Evolutionary conservation across 148 eudicot genomes (phyloP).

Genomic region (Rhododendron simsii): DNA sequence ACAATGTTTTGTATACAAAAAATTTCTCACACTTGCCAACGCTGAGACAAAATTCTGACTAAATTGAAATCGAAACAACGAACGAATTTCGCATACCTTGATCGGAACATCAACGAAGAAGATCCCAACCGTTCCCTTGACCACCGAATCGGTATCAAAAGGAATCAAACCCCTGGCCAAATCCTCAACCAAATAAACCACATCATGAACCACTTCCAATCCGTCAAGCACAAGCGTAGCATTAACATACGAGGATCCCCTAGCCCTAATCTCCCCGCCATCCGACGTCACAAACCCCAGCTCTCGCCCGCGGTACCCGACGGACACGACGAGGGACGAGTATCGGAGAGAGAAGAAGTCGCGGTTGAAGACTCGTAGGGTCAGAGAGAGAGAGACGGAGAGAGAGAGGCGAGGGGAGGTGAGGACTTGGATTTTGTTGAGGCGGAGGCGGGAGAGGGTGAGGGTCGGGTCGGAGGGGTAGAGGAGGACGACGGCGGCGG

Average conservation of each 20-base stretch:
- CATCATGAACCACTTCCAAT: conserved; percentile 47
- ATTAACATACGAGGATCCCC: conserved; percentile 35
- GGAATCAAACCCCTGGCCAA: conserved; percentile 46
- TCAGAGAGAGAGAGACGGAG: conserved; percentile 33
- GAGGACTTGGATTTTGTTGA: conserved; percentile 29
- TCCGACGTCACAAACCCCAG: conserved; percentile 37
- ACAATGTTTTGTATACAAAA: no score
- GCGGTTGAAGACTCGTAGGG: conserved; percentile 33
- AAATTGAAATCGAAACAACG: background rate
- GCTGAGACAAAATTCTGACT: no score
- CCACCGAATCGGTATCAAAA: conserved; percentile 42
- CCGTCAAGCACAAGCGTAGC: conserved; percentile 42
- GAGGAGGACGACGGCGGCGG: conserved; percentile 23
- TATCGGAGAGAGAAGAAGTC: conserved; percentile 43
- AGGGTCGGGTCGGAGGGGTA: conserved; percentile 49
- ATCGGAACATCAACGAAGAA: conserved; percentile 35
- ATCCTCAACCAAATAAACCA: conserved; percentile 45
- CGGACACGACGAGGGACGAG: conserved; percentile 22
- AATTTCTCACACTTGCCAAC: no score
- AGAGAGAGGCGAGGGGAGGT: conserved; percentile 37
- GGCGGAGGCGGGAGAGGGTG: conserved; percentile 34
- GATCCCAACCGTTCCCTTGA: conserved; percentile 30
- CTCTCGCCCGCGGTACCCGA: conserved; percentile 41
- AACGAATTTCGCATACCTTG: conserved; percentile 26
- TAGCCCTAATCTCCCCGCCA: conserved; percentile 33